Evolutionary conservation across 192 early-diverging fungal genomes (phyloP), one percentile per base, ranked within the genome.

Genomic region (Rhizoclosmatium globosum): DNA sequence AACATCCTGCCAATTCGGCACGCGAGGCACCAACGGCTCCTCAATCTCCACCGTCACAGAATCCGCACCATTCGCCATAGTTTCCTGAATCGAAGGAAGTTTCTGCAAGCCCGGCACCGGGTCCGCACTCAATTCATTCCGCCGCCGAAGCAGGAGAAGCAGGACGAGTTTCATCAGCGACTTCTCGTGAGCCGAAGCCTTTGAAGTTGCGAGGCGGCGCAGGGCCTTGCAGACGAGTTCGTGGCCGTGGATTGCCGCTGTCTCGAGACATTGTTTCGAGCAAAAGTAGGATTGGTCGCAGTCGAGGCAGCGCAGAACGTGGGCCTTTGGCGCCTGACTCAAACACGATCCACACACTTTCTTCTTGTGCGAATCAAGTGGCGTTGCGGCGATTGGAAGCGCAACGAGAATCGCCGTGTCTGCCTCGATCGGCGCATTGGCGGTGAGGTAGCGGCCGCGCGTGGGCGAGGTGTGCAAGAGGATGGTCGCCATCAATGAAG

Each of bases 301-400:
- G 53, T 56, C 53, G 53, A 56, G 53, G 53, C 53, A 56, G 53
- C 53, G 53, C 53, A 56, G 19, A n/a, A n/a, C 9, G 19, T 56
- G 53, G 9, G 53, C 53, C 11, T 79, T 80, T 53, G 84, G 82
- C 47, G 88, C 89, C 23, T 87, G 83, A 61, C 82, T 86, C 4
- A 92, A 81, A 78, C 92, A 92, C 38, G 85, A 78, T 4, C 87
- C 88, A 80, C 92, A 92, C 61, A 92, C 85, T 7, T 90, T 86
- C 68, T 92, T 92, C 39, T 82, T 84, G 79, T 83, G 83, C 74
- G 81, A 88, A 79, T 92, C 92, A 81, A 90, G 90, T n/a, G 90
- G 44, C 4, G 68, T 75, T 41, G 44, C 61, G 9, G 82, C 82
- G 46, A 80, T 80, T 11, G 82, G 78, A 41, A 43, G 44, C 23